phyloP scores from a whole-genome alignment of 495 filamentous ascomycete genomes.

The Talaromyces ruber region DNA sequence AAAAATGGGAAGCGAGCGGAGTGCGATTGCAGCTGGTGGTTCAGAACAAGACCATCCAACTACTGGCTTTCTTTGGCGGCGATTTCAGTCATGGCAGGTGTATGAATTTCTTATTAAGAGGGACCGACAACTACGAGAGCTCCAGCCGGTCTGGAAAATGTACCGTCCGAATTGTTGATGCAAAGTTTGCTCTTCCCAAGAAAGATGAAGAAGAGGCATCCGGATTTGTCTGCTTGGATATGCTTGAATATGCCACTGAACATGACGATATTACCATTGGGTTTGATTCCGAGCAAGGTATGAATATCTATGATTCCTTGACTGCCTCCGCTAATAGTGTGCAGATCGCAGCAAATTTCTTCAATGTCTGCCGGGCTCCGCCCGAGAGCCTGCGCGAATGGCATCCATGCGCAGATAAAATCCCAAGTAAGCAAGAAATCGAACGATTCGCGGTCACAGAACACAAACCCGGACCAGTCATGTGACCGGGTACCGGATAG shows the following conservation, averaged over 20 bases:
- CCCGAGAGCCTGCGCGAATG: slow-evolving; percentile 40
- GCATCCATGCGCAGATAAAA: slow-evolving; percentile 37
- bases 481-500: not conserved
- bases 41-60: slow-evolving; percentile 60
- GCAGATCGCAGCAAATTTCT: slow-evolving; percentile 40
- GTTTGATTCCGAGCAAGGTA: slow-evolving; percentile 74
- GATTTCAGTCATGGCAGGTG: slow-evolving; percentile 75
- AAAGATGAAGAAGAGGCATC: slow-evolving; percentile 47
- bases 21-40: slow-evolving; percentile 73
- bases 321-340: not conserved
- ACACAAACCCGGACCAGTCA: not conserved
- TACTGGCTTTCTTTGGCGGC: slow-evolving; percentile 69
- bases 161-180: slow-evolving; percentile 69
- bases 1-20: slow-evolving; percentile 73
- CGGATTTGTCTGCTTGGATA: slow-evolving; percentile 71
- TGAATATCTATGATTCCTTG: slow-evolving; percentile 20
- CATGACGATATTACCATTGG: slow-evolving; percentile 81
- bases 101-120: slow-evolving; percentile 79
- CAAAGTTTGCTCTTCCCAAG: slow-evolving; percentile 79
- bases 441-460: not conserved
- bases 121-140: slow-evolving; percentile 69
- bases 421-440: not conserved
- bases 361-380: slow-evolving; percentile 35
- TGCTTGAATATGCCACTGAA: slow-evolving; percentile 80
- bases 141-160: slow-evolving; percentile 58